Evolutionary conservation across 352 stramenopile species (phyloP).

Genomic region (Thraustochytrium striatum): DNA sequence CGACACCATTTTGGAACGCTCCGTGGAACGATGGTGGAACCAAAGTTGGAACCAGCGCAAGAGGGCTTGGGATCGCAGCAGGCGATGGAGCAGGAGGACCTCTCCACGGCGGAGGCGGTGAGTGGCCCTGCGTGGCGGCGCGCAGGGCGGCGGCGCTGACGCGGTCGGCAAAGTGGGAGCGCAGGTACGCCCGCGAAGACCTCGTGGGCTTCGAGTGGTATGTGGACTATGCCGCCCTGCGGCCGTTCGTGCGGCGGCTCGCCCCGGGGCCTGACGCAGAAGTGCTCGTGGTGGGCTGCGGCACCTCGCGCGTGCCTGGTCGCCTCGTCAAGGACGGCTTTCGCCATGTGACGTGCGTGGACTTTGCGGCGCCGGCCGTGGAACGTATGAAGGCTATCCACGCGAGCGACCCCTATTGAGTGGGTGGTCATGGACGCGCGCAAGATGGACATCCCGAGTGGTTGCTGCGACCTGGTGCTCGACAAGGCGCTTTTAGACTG

Average conservation of each 20-base stretch:
- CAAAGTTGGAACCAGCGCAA: too few relatives aligned
- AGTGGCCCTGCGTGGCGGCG: too few relatives aligned
- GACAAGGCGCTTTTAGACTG: constrained; percentile 51
- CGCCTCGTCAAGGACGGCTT: constrained; percentile 38
- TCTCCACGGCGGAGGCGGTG: too few relatives aligned
- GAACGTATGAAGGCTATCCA: constrained; percentile 7
- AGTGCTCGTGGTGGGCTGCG: constrained; percentile 50
- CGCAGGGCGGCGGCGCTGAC: too few relatives aligned
- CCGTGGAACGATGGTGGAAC: too few relatives aligned
- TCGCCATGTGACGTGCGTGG: constrained; percentile 24
- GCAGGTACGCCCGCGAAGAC: not conserved
- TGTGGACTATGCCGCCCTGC: not conserved
- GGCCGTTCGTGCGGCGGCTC: not conserved
- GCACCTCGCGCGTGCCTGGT: constrained; percentile 23
- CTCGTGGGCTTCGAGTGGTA: not conserved
- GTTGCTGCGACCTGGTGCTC: constrained; percentile 49
- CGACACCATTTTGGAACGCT: too few relatives aligned
- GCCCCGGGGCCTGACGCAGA: constrained; percentile 1
- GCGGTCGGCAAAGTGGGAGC: not conserved
- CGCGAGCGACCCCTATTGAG: not conserved
- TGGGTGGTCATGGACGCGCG: constrained; percentile 45
- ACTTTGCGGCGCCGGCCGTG: constrained; percentile 17
- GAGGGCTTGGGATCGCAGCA: too few relatives aligned
- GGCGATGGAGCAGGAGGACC: too few relatives aligned
- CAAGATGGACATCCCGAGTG: constrained; percentile 7